These are phyloP conservation scores for Tuber umbilicatum DNA, from an alignment of 495 filamentous ascomycete species.

Conservation along the genomic window DNA sequence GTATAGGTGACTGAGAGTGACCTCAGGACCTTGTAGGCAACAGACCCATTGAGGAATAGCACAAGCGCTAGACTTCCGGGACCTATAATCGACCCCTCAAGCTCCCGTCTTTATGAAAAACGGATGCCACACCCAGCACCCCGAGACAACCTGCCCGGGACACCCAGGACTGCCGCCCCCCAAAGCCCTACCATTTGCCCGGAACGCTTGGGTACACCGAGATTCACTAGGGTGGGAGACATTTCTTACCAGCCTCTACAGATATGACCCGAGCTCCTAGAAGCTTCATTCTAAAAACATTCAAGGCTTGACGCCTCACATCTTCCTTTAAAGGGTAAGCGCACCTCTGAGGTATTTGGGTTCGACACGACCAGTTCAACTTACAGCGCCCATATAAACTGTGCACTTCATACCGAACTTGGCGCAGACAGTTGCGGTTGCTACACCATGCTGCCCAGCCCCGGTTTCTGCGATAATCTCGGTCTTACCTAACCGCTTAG, in stretches of 20 bases:
- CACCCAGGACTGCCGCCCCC: no score
- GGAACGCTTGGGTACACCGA: no score
- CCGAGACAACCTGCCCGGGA: no score
- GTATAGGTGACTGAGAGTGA: no score
- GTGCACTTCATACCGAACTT: constrained; percentile 95
- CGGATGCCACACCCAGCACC: no score
- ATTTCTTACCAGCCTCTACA: constrained; percentile 65
- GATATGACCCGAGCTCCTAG: constrained; percentile 82
- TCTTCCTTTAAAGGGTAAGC: constrained; percentile 54
- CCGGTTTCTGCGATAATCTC: constrained; percentile 94
- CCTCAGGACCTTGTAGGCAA: no score
- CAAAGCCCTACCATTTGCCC: no score
- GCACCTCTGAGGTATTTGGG: not conserved
- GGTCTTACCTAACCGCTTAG: constrained; percentile 74
- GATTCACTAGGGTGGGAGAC: no score
- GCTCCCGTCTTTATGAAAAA: no score
- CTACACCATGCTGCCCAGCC: constrained; percentile 94
- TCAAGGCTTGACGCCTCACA: constrained; percentile 83
- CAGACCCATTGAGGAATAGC: no score
- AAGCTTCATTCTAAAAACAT: constrained; percentile 95
- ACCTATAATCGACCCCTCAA: no score
- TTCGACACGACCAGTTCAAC: constrained; percentile 16
- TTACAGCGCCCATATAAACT: constrained; percentile 82
- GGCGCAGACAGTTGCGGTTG: constrained; percentile 90
- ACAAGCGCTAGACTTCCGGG: no score